These are phyloP conservation scores for Suillus brevipes DNA, from an alignment of 768 basidiomycete genomes.

Conservation along the genomic window DNA sequence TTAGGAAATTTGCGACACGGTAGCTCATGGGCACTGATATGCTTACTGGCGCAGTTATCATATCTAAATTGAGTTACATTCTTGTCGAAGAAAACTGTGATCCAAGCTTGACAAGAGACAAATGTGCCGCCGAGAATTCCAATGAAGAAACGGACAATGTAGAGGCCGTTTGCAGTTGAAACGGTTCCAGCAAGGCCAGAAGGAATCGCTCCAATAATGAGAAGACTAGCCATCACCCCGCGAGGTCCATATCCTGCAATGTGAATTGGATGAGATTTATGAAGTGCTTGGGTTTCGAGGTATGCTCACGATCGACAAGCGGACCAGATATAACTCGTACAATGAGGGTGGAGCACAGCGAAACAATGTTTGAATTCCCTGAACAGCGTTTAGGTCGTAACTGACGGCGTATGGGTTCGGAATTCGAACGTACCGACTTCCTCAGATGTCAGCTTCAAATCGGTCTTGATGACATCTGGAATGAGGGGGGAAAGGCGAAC, in stretches of 20 bases:
- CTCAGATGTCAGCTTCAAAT: constrained; percentile 47
- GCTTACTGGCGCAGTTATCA: no score
- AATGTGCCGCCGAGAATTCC: constrained; percentile 63
- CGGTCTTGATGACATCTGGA: constrained; percentile 53
- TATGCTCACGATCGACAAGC: constrained; percentile 41
- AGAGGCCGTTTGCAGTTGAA: constrained; percentile 40
- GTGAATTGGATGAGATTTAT: background rate
- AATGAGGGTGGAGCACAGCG: constrained; percentile 47
- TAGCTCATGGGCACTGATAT: no score
- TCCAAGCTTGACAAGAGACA: constrained; percentile 62
- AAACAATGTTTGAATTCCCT: constrained; percentile 52
- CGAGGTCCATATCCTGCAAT: constrained; percentile 46
- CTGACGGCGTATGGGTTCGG: no score
- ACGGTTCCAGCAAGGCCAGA: constrained; percentile 57
- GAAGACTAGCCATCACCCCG: constrained; percentile 53
- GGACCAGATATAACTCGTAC: constrained; percentile 52
- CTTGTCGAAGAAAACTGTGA: constrained; percentile 60
- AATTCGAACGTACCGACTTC: constrained; percentile 38
- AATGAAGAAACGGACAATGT: constrained; percentile 55
- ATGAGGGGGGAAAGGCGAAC: constrained; percentile 68
- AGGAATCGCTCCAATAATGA: constrained; percentile 57
- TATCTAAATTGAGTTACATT: no score
- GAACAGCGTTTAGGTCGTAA: background rate
- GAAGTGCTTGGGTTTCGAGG: background rate
- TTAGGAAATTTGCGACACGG: background rate